A percentile compares a stretch with the other conserved stretches of the same genome.
phyloP scores from a whole-genome alignment of 2,329 filamentous ascomycete species.

The Tolypocladium ovalisporum region DNA sequence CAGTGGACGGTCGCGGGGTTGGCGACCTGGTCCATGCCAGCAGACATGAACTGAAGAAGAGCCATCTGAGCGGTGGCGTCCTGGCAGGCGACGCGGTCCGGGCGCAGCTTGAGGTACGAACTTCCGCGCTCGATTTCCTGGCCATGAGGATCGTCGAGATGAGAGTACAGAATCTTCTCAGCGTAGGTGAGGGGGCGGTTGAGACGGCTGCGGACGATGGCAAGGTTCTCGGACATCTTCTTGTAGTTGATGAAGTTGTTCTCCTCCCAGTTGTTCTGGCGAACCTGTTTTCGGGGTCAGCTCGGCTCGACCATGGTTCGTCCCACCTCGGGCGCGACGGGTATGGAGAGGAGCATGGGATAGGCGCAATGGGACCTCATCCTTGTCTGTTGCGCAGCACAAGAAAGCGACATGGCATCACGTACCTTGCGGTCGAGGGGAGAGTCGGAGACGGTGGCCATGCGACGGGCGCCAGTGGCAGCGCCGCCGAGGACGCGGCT shows the following conservation, averaged over 20 bases:
- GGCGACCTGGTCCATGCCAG: constrained; percentile 88
- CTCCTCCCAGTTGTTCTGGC: constrained; percentile 95
- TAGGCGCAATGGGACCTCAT: background rate
- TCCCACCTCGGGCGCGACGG: background rate
- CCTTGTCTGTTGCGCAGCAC: background rate
- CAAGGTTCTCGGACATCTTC: constrained; percentile 98
- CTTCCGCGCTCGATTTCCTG: constrained; percentile 94
- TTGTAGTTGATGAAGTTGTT: constrained; percentile 98
- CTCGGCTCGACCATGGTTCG: background rate
- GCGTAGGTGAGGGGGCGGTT: constrained; percentile 90
- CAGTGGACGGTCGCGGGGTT: constrained; percentile 97
- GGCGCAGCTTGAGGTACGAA: constrained; percentile 93
- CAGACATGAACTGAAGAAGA: constrained; percentile 99
- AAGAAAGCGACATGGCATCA: background rate
- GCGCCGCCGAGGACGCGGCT: constrained; percentile 42
- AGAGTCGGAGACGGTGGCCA: constrained; percentile 80
- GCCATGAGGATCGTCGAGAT: constrained; percentile 90
- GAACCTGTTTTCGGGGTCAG: constrained; percentile 40
- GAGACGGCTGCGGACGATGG: constrained; percentile 77
- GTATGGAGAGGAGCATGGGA: no score
- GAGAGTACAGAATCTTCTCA: constrained; percentile 99
- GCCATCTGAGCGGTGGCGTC: constrained; percentile 99
- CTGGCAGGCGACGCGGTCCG: constrained; percentile 97
- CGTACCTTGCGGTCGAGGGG: constrained; percentile 80
- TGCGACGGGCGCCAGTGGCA: constrained; percentile 54